Base-by-base conservation (phyloP, 306 rosid genomes). In the Prunus dulcis region DNA sequence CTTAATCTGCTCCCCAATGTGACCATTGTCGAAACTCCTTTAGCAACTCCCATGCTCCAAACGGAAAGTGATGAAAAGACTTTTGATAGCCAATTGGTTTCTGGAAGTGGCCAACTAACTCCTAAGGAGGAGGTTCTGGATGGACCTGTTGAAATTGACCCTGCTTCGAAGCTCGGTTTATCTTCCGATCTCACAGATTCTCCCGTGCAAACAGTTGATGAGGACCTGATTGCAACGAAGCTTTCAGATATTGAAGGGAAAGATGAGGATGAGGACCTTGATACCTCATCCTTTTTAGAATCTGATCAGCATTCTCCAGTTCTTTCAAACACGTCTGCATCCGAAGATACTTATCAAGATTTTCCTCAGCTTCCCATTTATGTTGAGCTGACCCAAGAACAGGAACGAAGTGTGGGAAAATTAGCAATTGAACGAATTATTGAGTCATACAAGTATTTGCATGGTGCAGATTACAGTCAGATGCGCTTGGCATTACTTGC, bases 341-440 rank as follows among this genome's bases (percentile, higher is more conserved):
- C 93, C 72, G 99, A 95, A 87, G 97, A 95, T 27, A 84, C 87
- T 80, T 92, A 88, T 84, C 78, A 79, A 67, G 97, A 95, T 78
- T 82, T 92, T 76, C 97, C 97, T 63, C 83, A 58, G 82, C 89
- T 92, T 78, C 99, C 99, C 38, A 72, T 87, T 49, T 95, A 87
- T 69, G 78, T 92, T 79, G 96, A 92, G 71, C 84, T 90, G 65
- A 84, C 91, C 77, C 72, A 84, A 83, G 99, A 91, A 56, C 93
- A 91, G 80, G 90, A 86, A 87, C 75, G 60, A 80, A 78, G 64
- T 67, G 78, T 90, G 85, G 88, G 90, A 76, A 84, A 77, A 72
- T 75, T 88, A 88, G 92, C 99, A 32, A 49, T 93, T 82, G 82
- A 88, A 78, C 90, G 88, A 76, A 91, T 92, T 79, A 79, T 95